Evolutionary conservation across 1,284 basidiomycete species (phyloP).

Genomic region (Moniliella sp.): DNA sequence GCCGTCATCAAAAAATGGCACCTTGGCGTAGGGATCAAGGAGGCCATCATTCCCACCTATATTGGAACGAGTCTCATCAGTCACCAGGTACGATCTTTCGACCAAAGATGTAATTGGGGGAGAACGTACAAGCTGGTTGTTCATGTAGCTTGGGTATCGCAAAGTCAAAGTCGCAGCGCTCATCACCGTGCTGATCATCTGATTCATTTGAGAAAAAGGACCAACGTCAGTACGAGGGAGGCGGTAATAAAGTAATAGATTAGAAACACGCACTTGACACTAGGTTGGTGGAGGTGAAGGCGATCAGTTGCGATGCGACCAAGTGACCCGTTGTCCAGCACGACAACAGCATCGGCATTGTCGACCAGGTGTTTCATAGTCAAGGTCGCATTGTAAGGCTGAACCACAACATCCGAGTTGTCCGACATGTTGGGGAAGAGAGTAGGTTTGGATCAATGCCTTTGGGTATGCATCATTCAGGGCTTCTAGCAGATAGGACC

Average conservation of each 20-base stretch:
- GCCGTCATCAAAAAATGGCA: constrained; percentile 99
- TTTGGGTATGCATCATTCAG: constrained; percentile 95
- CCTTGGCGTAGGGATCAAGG: constrained; percentile 87
- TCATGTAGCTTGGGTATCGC: constrained; percentile 96
- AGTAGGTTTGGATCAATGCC: constrained; percentile 96
- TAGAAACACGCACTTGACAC: constrained; percentile 53
- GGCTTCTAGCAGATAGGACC: constrained; percentile 83
- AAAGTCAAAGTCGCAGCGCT: constrained; percentile 86
- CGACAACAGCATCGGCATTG: constrained; percentile 88
- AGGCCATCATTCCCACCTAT: constrained; percentile 73
- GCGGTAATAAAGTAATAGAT: neutral
- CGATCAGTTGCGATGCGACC: constrained; percentile 75
- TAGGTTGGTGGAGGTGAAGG: constrained; percentile 68
- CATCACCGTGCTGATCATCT: constrained; percentile 33
- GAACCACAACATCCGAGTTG: constrained; percentile 43
- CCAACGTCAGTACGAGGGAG: no score
- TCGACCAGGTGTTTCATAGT: constrained; percentile 82
- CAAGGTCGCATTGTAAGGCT: constrained; percentile 87
- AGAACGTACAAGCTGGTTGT: constrained; percentile 51
- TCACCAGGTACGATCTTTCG: no score
- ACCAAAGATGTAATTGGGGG: no score
- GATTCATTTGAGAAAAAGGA: constrained; percentile 39
- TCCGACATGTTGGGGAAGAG: constrained; percentile 63
- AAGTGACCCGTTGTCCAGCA: constrained; percentile 85
- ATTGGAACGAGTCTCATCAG: neutral